These are phyloP conservation scores for Aristolochia fimbriata DNA, from an alignment of 164 flowering plant species.

Conservation along the genomic window DNA sequence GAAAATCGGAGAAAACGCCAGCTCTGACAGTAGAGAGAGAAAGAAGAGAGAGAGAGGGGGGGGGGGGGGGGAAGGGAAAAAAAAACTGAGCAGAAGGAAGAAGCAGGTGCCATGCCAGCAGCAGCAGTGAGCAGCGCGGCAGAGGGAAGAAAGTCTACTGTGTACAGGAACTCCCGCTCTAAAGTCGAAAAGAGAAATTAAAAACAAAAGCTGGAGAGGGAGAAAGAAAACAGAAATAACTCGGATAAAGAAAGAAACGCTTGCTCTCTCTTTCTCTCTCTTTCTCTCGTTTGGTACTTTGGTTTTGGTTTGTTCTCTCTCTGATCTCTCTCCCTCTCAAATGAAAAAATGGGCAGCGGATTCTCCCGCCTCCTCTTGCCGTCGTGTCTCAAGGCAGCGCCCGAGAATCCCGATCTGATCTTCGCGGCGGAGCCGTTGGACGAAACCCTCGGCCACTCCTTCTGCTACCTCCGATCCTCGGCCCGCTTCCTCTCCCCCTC, in stretches of 20 bases:
- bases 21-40: neutral
- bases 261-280: neutral
- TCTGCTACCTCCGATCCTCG: constrained; percentile 86
- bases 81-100: too few relatives aligned
- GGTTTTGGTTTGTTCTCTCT: too few relatives aligned
- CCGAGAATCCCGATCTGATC: constrained; percentile 26
- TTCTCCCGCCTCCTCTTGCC: constrained; percentile 17
- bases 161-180: neutral
- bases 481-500: constrained; percentile 65
- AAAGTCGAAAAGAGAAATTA: neutral
- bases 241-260: neutral
- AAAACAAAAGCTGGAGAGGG: neutral
- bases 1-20: too few relatives aligned
- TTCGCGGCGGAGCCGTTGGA: constrained; percentile 57
- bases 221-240: neutral
- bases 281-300: neutral
- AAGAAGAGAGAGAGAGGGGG: neutral
- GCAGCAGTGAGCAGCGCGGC: neutral
- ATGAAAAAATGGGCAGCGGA: constrained; percentile 30
- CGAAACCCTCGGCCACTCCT: constrained; percentile 97
- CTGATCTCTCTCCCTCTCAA: neutral
- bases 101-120: neutral
- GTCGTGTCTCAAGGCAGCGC: constrained; percentile 8
- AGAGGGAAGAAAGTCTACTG: too few relatives aligned
- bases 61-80: neutral